phyloP scores from a whole-genome alignment of 2,329 filamentous ascomycete genomes.

The Colletotrichum sp. region DNA sequence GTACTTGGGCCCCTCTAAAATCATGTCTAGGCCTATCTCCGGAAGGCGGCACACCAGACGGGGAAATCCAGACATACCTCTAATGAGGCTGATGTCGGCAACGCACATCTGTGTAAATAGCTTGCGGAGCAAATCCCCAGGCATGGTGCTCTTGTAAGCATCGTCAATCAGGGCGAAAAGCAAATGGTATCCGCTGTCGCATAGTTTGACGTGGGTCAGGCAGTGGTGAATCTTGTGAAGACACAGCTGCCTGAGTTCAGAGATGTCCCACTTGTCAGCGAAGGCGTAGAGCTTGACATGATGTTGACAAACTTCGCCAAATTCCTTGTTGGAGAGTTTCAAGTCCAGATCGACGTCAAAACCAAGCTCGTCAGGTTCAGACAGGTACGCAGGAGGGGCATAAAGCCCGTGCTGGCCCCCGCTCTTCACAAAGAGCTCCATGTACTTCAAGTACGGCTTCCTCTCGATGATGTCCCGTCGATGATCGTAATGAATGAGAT shows the following conservation, averaged over 20 bases:
- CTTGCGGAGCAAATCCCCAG: not conserved
- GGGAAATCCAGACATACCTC: not conserved
- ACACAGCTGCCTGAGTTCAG: not conserved
- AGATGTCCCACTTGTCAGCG: not conserved
- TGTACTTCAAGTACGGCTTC: not conserved
- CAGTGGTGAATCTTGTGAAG: not conserved
- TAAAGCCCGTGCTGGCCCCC: not conserved
- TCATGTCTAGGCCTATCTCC: not conserved
- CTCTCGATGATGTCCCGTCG: not conserved
- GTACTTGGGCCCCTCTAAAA: not conserved
- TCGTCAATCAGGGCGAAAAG: not conserved
- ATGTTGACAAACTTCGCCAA: not conserved
- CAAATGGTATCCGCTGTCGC: not conserved
- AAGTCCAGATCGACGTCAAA: not conserved
- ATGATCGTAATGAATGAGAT: not conserved
- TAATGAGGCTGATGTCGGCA: not conserved
- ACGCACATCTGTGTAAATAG: not conserved
- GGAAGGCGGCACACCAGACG: not conserved
- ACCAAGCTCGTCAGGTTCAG: not conserved
- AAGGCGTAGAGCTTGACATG: not conserved
- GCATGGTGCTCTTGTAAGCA: not conserved
- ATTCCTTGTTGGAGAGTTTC: not conserved
- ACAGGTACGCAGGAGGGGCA: not conserved
- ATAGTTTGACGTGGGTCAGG: not conserved
- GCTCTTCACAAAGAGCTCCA: not conserved